phyloP scores from a whole-genome alignment of 179 eudicot species.

The Beta macrorhiza region DNA sequence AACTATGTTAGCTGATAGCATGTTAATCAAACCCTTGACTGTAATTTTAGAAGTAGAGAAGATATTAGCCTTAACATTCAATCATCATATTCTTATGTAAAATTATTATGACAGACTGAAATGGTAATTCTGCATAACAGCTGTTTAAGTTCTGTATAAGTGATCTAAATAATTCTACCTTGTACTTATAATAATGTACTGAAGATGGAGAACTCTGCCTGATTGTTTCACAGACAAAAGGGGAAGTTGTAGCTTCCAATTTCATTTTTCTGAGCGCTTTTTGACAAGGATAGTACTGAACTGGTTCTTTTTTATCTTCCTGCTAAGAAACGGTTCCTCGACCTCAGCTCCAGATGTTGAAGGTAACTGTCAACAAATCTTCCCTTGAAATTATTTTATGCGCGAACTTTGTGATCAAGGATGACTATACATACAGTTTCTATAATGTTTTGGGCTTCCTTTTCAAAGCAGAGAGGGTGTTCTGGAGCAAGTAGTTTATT shows the following conservation, averaged over 20 bases:
- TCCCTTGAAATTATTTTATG: conserved; percentile 5
- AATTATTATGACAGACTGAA: no score
- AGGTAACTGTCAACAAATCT: conserved; percentile 41
- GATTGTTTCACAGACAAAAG: conserved; percentile 26
- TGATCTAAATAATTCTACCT: neutral
- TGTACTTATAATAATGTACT: conserved; percentile 1
- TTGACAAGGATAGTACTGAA: conserved; percentile 31
- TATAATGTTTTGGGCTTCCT: neutral
- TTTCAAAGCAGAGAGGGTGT: neutral
- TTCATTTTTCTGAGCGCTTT: conserved; percentile 19
- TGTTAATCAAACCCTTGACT: conserved; percentile 9
- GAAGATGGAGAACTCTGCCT: conserved; percentile 7
- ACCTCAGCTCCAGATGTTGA: conserved; percentile 60
- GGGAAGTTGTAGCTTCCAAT: conserved; percentile 23
- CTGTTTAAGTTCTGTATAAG: neutral
- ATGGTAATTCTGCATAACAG: neutral
- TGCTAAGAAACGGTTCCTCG: conserved; percentile 44
- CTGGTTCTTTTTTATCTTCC: conserved; percentile 38
- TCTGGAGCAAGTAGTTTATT: neutral
- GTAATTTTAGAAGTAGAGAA: conserved; percentile 3
- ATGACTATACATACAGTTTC: neutral
- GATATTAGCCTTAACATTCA: neutral
- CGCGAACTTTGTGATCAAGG: neutral
- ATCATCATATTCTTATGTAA: neutral
- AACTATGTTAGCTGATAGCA: neutral